A percentile compares a stretch with the other conserved stretches of the same genome.
Conservation (phyloP, 2,329 filamentous ascomycete species). For the Ophiostoma populinum region DNA sequence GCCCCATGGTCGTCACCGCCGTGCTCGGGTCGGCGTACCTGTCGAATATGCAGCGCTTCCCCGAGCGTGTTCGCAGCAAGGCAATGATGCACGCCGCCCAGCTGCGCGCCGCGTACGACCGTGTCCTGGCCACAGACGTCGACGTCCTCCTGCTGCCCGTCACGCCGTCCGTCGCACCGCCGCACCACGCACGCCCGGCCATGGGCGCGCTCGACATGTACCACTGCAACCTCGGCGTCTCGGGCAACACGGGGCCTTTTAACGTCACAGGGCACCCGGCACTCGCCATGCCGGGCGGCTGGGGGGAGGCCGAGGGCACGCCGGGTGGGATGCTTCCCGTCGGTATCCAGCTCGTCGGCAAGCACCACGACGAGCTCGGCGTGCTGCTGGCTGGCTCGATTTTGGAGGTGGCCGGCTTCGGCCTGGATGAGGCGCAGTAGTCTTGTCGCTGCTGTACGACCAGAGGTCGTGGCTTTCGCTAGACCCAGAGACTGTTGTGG, state of each 20-base stretch:
- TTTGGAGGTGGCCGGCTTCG: constrained; percentile 17
- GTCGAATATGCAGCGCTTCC: constrained; percentile 13
- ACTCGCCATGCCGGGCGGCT: constrained; percentile 27
- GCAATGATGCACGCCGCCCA: constrained; percentile 27
- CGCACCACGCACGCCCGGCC: constrained; percentile 18
- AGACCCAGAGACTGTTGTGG: too few species aligned
- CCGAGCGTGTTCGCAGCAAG: constrained; percentile 22
- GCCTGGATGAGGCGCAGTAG: constrained; percentile 10
- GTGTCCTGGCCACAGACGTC: constrained; percentile 18
- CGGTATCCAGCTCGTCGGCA: constrained; percentile 18
- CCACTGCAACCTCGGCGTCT: constrained; percentile 25
- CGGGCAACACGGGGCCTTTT: constrained; percentile 27
- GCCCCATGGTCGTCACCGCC: constrained; percentile 27
- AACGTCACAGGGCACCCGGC: constrained; percentile 33
- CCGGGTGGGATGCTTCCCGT: constrained; percentile 14
- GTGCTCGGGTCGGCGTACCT: constrained; percentile 22
- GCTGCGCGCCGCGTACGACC: constrained; percentile 29
- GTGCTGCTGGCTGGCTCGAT: constrained; percentile 16
- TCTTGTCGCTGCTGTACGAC: neutral
- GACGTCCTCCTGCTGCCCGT: constrained; percentile 32
- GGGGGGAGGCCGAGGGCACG: constrained; percentile 12
- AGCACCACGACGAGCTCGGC: constrained; percentile 15
- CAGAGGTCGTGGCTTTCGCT: too few species aligned
- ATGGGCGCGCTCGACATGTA: constrained; percentile 23
- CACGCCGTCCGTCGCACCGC: constrained; percentile 26